phyloP scores from a whole-genome alignment of 2,329 filamentous ascomycete species.

The Colletotrichum tropicicola region DNA sequence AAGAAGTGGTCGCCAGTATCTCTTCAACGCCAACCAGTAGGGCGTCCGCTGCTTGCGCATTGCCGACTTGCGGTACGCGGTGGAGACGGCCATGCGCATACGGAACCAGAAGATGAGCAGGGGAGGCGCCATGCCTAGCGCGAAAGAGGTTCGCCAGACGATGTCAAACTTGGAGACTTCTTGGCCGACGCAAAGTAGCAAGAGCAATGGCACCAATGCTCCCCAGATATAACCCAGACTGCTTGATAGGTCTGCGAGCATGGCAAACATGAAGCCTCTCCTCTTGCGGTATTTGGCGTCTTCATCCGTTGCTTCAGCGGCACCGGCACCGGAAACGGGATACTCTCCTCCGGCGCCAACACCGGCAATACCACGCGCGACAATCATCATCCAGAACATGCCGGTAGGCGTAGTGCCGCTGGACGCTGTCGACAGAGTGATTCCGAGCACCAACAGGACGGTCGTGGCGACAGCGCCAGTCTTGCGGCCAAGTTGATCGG shows the following conservation, averaged over 20 bases:
- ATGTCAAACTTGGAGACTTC: constrained; percentile 47
- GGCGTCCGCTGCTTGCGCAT: constrained; percentile 55
- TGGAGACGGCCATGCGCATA: constrained; percentile 59
- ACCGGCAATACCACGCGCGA: constrained; percentile 50
- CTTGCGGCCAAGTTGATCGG: constrained; percentile 59
- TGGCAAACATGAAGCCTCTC: constrained; percentile 65
- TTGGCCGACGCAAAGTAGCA: constrained; percentile 58
- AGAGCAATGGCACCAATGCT: constrained; percentile 57
- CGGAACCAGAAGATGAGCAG: constrained; percentile 62
- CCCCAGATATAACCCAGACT: constrained; percentile 61
- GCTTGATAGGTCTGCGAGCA: constrained; percentile 59
- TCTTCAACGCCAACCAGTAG: constrained; percentile 55
- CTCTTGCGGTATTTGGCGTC: constrained; percentile 50
- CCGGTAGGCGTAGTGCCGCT: constrained; percentile 47
- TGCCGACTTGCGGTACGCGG: constrained; percentile 55
- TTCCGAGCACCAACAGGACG: constrained; percentile 54
- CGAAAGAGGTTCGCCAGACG: constrained; percentile 62
- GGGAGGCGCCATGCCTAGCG: constrained; percentile 58
- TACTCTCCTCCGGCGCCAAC: constrained; percentile 60
- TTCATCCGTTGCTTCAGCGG: constrained; percentile 64
- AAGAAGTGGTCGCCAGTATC: constrained; percentile 58
- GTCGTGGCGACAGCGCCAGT: constrained; percentile 58
- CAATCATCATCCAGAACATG: constrained; percentile 61
- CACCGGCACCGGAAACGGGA: constrained; percentile 58
- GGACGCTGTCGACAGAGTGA: constrained; percentile 55